Evolutionary conservation across 2,329 filamentous ascomycete species (phyloP).

Genomic region (Penicillium aurantiogriseum): DNA sequence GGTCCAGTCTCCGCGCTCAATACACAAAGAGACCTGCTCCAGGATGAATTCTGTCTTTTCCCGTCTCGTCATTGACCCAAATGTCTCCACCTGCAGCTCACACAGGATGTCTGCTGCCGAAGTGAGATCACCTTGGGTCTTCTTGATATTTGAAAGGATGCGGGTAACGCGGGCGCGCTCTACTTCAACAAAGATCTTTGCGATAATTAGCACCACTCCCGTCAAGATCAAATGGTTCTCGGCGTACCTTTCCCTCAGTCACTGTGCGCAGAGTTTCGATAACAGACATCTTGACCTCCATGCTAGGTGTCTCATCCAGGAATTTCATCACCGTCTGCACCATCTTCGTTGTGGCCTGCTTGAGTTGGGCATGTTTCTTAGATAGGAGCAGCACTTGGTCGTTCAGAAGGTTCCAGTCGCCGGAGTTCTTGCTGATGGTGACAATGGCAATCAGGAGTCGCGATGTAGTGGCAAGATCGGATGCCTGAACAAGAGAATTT

Average conservation of each 20-base stretch:
- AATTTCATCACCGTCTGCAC: conserved; percentile 94
- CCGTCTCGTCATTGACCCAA: conserved; percentile 93
- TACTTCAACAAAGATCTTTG: conserved; percentile 93
- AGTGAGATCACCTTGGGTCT: conserved; percentile 86
- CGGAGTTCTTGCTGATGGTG: conserved; percentile 87
- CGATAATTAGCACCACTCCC: not conserved
- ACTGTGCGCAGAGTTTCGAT: conserved; percentile 96
- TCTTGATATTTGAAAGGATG: conserved; percentile 96
- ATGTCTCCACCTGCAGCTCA: conserved; percentile 97
- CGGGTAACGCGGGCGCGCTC: conserved; percentile 93
- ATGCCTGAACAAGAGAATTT: conserved; percentile 60
- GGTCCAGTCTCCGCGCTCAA: conserved; percentile 93
- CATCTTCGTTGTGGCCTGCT: conserved; percentile 98
- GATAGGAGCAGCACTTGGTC: conserved; percentile 94
- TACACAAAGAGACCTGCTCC: conserved; percentile 90
- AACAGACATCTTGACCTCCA: conserved; percentile 85
- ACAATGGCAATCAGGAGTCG: conserved; percentile 83
- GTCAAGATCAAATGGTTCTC: not conserved
- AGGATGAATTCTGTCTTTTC: conserved; percentile 99
- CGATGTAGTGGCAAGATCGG: conserved; percentile 92
- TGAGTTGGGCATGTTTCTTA: conserved; percentile 99
- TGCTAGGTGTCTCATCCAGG: conserved; percentile 76
- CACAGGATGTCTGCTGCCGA: conserved; percentile 90
- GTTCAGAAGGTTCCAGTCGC: conserved; percentile 92
- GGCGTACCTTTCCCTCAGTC: conserved; percentile 83